Evolutionary conservation across 2,329 filamentous ascomycete genomes (phyloP).

Genomic region (Pseudogymnoascus sp.): DNA sequence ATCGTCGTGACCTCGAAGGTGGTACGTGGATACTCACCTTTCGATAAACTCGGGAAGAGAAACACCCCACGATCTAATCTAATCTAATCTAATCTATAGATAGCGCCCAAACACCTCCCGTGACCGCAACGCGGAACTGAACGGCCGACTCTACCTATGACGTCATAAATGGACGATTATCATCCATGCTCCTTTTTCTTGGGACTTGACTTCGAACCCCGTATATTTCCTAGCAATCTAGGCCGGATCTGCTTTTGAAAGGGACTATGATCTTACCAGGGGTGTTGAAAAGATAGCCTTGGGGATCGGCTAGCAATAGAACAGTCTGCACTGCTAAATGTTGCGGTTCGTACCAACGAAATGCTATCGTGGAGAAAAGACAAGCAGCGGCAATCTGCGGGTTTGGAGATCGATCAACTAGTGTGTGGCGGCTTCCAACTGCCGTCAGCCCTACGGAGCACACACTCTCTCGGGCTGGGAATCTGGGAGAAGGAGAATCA

Average conservation of each 20-base stretch:
- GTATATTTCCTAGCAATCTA: not conserved
- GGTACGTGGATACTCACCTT: constrained; percentile 4
- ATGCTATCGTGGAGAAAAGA: not conserved
- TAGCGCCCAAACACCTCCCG: not conserved
- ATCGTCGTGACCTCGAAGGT: not conserved
- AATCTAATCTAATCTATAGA: not conserved
- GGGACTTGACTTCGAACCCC: not conserved
- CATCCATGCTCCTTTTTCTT: not conserved
- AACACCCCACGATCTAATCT: constrained; percentile 4
- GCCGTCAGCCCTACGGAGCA: not conserved
- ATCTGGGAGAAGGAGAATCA: no score
- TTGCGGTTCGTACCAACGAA: not conserved
- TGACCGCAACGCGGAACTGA: not conserved
- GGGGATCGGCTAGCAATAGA: not conserved
- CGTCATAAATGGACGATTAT: not conserved
- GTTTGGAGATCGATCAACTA: not conserved
- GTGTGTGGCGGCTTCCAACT: not conserved
- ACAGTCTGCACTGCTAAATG: not conserved
- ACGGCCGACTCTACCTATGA: not conserved
- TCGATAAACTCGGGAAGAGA: constrained; percentile 1
- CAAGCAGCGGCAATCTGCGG: not conserved
- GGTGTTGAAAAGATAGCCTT: not conserved
- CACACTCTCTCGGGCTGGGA: not conserved
- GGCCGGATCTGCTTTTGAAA: not conserved
- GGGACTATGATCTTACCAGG: not conserved